phyloP scores from a whole-genome alignment of 2,329 filamentous ascomycete species.

The Furcasterigmium furcatum region DNA sequence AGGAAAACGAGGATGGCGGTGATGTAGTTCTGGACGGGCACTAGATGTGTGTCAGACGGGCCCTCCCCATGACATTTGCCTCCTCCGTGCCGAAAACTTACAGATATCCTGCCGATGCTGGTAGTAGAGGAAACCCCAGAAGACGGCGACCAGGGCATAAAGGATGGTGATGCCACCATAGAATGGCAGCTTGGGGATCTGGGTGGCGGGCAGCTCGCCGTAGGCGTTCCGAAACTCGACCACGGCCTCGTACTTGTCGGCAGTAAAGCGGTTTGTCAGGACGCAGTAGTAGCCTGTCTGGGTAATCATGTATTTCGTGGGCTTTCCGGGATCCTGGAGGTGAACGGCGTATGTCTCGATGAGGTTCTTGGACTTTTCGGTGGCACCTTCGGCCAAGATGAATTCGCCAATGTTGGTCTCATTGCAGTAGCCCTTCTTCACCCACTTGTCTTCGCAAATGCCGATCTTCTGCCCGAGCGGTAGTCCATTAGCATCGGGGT shows the following conservation, averaged over 20 bases:
- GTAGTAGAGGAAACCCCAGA: constrained; percentile 94
- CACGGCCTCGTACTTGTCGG: constrained; percentile 70
- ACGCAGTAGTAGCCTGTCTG: constrained; percentile 98
- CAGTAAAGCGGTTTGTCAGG: constrained; percentile 68
- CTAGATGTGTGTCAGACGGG: no score
- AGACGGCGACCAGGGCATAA: constrained; percentile 81
- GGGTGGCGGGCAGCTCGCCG: constrained; percentile 89
- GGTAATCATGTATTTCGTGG: constrained; percentile 78
- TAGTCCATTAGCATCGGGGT: constrained; percentile 22
- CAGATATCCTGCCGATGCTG: constrained; percentile 90
- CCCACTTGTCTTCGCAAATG: constrained; percentile 73
- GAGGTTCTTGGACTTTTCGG: constrained; percentile 63
- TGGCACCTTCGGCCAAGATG: constrained; percentile 75
- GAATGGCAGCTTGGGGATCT: constrained; percentile 96
- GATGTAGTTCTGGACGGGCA: constrained; percentile 98
- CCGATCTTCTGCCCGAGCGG: constrained; percentile 27
- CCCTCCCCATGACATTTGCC: background rate
- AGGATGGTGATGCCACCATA: constrained; percentile 93
- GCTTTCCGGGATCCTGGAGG: constrained; percentile 65
- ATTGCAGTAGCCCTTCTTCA: constrained; percentile 70
- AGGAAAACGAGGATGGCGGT: constrained; percentile 94
- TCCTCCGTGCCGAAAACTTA: constrained; percentile 34
- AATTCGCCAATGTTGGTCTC: constrained; percentile 78
- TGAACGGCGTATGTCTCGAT: constrained; percentile 81
- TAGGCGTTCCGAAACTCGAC: constrained; percentile 95